Conservation (phyloP, 148 eudicot genomes). For the Tetragonia tetragonoides region DNA sequence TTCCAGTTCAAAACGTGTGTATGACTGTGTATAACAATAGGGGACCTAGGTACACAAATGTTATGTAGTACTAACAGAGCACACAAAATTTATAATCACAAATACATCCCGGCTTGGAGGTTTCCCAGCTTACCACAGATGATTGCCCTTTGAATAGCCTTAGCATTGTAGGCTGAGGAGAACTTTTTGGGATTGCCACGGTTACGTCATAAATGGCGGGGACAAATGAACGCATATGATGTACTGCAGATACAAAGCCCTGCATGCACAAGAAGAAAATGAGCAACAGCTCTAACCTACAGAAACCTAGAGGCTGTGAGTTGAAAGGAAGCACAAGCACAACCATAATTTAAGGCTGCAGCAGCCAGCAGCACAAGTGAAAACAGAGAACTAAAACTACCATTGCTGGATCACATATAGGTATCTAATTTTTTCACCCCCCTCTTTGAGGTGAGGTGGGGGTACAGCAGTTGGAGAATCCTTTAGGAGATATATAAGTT, state of each 20-base stretch:
- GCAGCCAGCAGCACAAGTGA: neutral
- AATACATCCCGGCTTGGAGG: neutral
- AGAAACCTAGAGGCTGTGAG: constrained; percentile 8
- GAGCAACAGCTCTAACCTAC: neutral
- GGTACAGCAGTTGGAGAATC: neutral
- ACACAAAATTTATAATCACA: neutral
- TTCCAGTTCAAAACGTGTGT: neutral
- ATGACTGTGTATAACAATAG: neutral
- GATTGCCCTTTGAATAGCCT: constrained; percentile 83
- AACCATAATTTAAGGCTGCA: neutral
- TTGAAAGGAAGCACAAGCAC: neutral
- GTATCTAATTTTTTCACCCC: neutral
- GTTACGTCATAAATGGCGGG: constrained; percentile 87
- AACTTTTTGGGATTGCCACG: constrained; percentile 72
- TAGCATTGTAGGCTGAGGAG: constrained; percentile 82
- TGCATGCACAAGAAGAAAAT: constrained; percentile 29
- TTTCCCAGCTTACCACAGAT: constrained; percentile 65
- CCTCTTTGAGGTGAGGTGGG: neutral
- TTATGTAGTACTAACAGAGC: constrained; percentile 6
- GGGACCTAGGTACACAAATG: neutral
- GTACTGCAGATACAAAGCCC: constrained; percentile 94
- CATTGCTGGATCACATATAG: neutral
- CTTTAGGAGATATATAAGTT: neutral
- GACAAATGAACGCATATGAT: constrained; percentile 82
- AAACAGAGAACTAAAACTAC: neutral